Evolutionary conservation across 768 basidiomycete genomes (phyloP), one percentile per base, ranked within the genome.

Genomic region (Rickenella mellea): DNA sequence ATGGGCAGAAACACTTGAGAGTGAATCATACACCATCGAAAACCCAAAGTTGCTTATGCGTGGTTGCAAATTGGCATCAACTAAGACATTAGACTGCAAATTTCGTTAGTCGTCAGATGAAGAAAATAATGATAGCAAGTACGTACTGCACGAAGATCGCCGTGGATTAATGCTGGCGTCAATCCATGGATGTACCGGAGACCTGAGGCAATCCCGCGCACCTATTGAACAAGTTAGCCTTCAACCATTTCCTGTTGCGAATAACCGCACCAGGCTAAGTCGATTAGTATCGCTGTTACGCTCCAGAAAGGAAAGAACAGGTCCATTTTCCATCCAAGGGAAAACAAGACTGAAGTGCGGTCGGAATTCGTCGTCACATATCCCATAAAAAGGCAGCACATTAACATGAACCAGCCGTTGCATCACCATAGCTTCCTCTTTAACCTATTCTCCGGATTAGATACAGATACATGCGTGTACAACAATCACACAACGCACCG

Each of bases 211-310:
- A n/a, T 14, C 8, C 32, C 32, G 5, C 15, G 14, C 20, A 80
- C 49, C 77, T 80, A 36, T 2, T 2, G 26, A 48, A 9, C 30
- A 41, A 35, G 12, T n/a, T n/a, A n/a, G n/a, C n/a, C n/a, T n/a
- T n/a, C n/a, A n/a, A n/a, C n/a, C n/a, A n/a, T n/a, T n/a, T n/a
- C n/a, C n/a, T n/a, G n/a, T n/a, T n/a, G n/a, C n/a, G n/a, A n/a
- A n/a, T n/a, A n/a, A n/a, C n/a, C n/a, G n/a, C n/a, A n/a, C n/a
- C n/a, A n/a, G n/a, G n/a, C n/a, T n/a, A n/a, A n/a, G n/a, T n/a
- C n/a, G n/a, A n/a, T n/a, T n/a, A n/a, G n/a, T n/a, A n/a, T n/a
- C n/a, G n/a, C 43, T 45, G 0, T 30, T 5, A 7, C 37, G 30
- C 6, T 29, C 28, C 22, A 53, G 28, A 29, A 45, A 53, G 14